Base-by-base conservation (phyloP, 2,329 filamentous ascomycete species). In the Boeremia lycopersici region DNA sequence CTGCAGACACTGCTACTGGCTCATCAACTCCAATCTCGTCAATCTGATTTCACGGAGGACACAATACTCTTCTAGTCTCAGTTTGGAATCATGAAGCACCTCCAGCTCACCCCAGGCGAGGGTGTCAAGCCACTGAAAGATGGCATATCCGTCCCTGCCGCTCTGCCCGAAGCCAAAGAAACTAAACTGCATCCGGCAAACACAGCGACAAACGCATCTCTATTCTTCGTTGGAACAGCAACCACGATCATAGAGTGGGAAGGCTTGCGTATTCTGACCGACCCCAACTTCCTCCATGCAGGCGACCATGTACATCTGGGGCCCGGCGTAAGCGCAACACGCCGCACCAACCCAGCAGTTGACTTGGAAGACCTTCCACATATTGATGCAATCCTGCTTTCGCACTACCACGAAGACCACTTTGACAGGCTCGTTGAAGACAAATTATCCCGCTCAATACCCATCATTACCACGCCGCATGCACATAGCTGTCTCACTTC, bases 221-320 rank as follows among this genome's bases (percentile, higher is more conserved):
- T 84, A 38, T 82, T 78, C 70, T 85, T 85, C 63, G 78, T 85
- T 36, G 82, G 82, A 15, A 85, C 79, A 4, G 83, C 83, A 5
- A 85, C 83, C 2, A 84, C 82, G 0, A 75, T 86, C 34, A 70
- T 85, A 36, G 78, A 83, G 67, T 85, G 81, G 80, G 70, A 77
- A 56, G 79, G 78, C 38, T 69, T 83, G 41, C 78, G 82, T 28
- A 76, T 86, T 56, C 77, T 86, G 43, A 86, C 83, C 0, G 82
- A 78, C 53, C 69, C 68, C 10, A 71, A 72, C 58, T 89, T 89
- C 71, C 78, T 89, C 0, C 86, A 87, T 62, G 81, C 81, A 1
- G 85, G 86, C 29, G 85, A 88, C 63, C 84, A 88, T 61, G 85
- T 89, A 8, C 86, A 89, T 67, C 79, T 89, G 1, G 86, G 86